Percentiles rank a stretch among this genome's conserved stretches.
phyloP scores from a whole-genome alignment of 306 rosid genomes.

The Albizia julibrissin region DNA sequence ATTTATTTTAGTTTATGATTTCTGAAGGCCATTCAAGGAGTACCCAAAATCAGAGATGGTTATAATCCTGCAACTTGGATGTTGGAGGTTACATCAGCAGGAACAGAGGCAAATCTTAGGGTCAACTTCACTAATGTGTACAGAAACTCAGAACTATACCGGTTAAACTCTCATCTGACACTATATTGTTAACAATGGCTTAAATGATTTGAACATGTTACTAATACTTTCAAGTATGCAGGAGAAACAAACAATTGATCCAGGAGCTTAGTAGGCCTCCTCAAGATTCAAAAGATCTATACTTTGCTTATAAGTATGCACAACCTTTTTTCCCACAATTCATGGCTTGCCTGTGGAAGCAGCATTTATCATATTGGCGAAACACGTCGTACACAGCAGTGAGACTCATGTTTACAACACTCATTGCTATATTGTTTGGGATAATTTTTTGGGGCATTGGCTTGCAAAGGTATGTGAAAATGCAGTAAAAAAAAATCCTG shows the following conservation, averaged over 20 bases:
- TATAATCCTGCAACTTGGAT: slow-evolving; percentile 96
- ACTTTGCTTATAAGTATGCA: slow-evolving; percentile 7
- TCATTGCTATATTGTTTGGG: slow-evolving; percentile 23
- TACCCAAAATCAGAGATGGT: slow-evolving; percentile 72
- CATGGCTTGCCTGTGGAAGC: slow-evolving; percentile 25
- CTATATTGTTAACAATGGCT: background rate
- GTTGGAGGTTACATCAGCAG: slow-evolving; percentile 83
- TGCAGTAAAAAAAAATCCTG: background rate
- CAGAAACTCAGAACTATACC: slow-evolving; percentile 14
- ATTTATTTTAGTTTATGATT: background rate
- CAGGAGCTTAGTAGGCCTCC: slow-evolving; percentile 10
- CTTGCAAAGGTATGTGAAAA: slow-evolving; percentile 20
- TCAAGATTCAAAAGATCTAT: slow-evolving; percentile 14
- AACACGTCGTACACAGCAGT: slow-evolving; percentile 24
- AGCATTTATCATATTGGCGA: slow-evolving; percentile 22
- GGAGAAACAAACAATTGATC: slow-evolving; percentile 25
- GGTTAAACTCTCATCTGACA: background rate
- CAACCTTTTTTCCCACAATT: background rate
- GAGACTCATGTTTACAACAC: slow-evolving; percentile 19
- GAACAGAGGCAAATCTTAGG: slow-evolving; percentile 64
- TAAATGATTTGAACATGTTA: background rate
- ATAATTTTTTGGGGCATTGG: slow-evolving; percentile 18
- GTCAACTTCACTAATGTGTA: slow-evolving; percentile 41
- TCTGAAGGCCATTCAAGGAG: slow-evolving; percentile 65
- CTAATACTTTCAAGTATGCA: background rate